Conservation (phyloP, 768 basidiomycete genomes). For the Hericium rajendrae region DNA sequence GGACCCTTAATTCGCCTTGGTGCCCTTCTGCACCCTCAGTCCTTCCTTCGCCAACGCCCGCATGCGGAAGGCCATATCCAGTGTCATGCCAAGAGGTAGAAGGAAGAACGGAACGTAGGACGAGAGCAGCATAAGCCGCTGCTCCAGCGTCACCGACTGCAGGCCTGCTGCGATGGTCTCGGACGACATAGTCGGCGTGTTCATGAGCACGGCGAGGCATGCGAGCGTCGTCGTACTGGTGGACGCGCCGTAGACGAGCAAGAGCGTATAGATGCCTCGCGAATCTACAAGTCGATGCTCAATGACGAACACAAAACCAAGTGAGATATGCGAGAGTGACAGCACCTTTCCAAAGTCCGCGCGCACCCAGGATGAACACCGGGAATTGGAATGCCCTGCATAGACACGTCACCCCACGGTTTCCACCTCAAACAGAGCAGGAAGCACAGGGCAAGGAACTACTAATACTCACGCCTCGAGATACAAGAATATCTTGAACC, state of each 20-base stretch:
- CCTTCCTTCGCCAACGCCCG: slow-evolving; percentile 11
- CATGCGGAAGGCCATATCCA: slow-evolving; percentile 52
- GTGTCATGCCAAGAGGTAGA: slow-evolving; percentile 57
- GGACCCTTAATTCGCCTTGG: neutral
- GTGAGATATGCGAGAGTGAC: neutral
- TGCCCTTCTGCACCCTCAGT: neutral
- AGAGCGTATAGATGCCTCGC: slow-evolving; percentile 45
- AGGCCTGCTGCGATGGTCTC: slow-evolving; percentile 22
- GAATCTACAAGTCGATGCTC: slow-evolving; percentile 28
- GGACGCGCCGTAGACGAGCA: slow-evolving; percentile 69
- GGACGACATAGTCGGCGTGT: slow-evolving; percentile 34
- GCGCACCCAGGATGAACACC: slow-evolving; percentile 60
- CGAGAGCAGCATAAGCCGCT: slow-evolving; percentile 47
- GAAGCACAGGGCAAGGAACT: neutral
- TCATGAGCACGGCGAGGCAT: slow-evolving; percentile 52
- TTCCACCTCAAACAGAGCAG: neutral
- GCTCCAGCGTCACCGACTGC: slow-evolving; percentile 36
- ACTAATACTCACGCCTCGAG: slow-evolving; percentile 47
- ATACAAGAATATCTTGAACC: slow-evolving; percentile 58
- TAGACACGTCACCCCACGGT: neutral
- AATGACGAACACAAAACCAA: neutral
- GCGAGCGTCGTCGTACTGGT: slow-evolving; percentile 72
- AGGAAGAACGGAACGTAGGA: slow-evolving; percentile 73
- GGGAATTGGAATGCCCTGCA: slow-evolving; percentile 64
- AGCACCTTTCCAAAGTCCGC: slow-evolving; percentile 47